Base-by-base conservation (phyloP, 805 yeast genomes). In the Saturnispora galanensis region DNA sequence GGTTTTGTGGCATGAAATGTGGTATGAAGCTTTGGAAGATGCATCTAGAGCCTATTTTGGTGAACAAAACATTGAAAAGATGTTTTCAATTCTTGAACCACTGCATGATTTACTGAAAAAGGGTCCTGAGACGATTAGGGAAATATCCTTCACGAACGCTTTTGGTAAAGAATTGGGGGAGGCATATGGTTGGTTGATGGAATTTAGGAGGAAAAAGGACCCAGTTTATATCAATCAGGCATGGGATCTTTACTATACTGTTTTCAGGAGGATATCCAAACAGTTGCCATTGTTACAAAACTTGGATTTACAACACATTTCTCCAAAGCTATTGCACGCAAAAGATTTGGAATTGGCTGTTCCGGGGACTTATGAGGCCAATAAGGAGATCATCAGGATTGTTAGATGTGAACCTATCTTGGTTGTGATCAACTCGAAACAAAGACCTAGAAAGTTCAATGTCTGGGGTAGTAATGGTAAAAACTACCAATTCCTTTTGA, bases 1-100 rank as follows among this genome's bases (percentile, higher is more conserved):
- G 1, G 96, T 90, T 3, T 65, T 93, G 48, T 89, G 98, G 97
- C 95, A 88, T 56, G 99, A 93, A 57, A 82, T 84, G 59, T 93
- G 99, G 98, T 89, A 88, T 54, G 97, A 90, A 64, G 97, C 95
- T 2, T 69, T 93, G 30, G 99, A 93, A 59, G 96, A 93, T 66
- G 98, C 98, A 0, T 88, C 96, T 3, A 71, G 96, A 47, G 73
- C 84, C 42, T 93, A 82, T 67, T 90, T 88, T 63, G 96, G 94
- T 31, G 98, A 93, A 50, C 93, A 87, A 54, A 88, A 93, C 57
- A 84, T 90, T 10, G 96, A 88, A 44, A 88, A 86, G 61, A 93
- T 93, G 97, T 84, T 85, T 63, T 80, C 85, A 13, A 88, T 88
- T 1, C 64, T 93, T 42, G 95, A 86, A 50, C 97, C 97, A 2